Percentiles rank a stretch among this genome's conserved stretches.
Evolutionary conservation across 2,329 filamentous ascomycete genomes (phyloP).

Genomic region (Colletotrichum costaricense): DNA sequence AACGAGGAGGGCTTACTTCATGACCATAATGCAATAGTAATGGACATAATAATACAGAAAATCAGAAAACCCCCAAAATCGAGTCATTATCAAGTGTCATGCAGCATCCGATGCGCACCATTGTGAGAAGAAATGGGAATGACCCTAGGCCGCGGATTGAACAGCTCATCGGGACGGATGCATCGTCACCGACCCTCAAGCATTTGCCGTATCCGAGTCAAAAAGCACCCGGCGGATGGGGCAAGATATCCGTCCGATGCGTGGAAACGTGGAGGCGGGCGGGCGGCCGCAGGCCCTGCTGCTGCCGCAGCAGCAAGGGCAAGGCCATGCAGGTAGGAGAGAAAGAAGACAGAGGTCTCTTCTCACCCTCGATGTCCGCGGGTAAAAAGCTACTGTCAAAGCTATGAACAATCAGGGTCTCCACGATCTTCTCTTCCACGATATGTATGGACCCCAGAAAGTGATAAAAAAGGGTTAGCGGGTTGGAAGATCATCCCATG

Average conservation of each 20-base stretch:
- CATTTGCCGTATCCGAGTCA: not conserved
- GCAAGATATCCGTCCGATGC: not conserved
- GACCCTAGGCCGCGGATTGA: not conserved
- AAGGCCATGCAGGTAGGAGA: not conserved
- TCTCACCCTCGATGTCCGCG: too few species aligned
- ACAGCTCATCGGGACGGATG: not conserved
- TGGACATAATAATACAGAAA: not conserved
- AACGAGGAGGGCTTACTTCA: not conserved
- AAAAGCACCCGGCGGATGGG: not conserved
- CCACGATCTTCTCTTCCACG: slow-evolving; percentile 17
- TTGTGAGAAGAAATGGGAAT: not conserved
- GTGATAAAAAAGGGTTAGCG: slow-evolving; percentile 20
- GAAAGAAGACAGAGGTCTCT: not conserved
- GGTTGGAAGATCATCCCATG: slow-evolving; percentile 19
- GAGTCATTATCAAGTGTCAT: not conserved
- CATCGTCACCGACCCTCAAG: not conserved
- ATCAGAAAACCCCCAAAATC: not conserved
- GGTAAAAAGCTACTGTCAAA: not conserved
- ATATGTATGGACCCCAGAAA: slow-evolving; percentile 22
- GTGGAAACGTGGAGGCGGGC: not conserved
- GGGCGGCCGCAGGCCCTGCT: not conserved
- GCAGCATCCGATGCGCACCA: not conserved
- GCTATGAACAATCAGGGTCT: slow-evolving; percentile 25
- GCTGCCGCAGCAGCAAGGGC: too few species aligned
- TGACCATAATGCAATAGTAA: not conserved